Base-by-base conservation (phyloP, 2,329 filamentous ascomycete species). In the Fusarium sublunatum region DNA sequence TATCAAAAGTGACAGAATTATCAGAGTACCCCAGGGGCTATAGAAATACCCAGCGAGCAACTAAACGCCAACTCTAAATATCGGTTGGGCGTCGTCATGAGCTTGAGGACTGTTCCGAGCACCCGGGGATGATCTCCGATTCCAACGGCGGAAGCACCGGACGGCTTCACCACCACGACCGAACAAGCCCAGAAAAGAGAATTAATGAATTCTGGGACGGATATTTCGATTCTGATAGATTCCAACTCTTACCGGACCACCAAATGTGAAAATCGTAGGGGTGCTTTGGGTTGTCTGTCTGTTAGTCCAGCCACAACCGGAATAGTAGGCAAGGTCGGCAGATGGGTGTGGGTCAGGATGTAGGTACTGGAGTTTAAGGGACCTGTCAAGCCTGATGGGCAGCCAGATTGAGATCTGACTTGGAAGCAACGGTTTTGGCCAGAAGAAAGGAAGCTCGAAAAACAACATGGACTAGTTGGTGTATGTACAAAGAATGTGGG, bases 231-330 rank as follows among this genome's bases (percentile, higher is more conserved):
- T 55, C 44, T 38, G 39, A 38, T 13, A 62, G 40, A 15, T 39
- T 35, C 19, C 38, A 58, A 29, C 34, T 43, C 47, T 51, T 48
- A 49, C 41, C 42, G 46, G 42, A 50, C 38, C 31, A 53, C 15
- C 22, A 26, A 43, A 52, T 28, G 44, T 11, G 47, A 38, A 36
- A 47, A 50, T 45, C 46, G 53, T 54, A 53, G 51, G 56, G 47
- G 49, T 62, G 38, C 47, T 57, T 50, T 22, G 40, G 64, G 36
- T 59, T 62, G 64, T 25, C 52, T 42, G 41, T 58, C 34, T 67
- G 44, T 70, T 68, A 69, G 67, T 69, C 40, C 48, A 64, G 64
- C 61, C 61, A 68, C 67, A 68, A 58, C 51, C 53, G 42, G 59
- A 68, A 55, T 64, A 56, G 58, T 47, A 61, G 58, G 44, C 51